Base-by-base conservation (phyloP, 441 rosid species). In the Manihot esculenta region DNA sequence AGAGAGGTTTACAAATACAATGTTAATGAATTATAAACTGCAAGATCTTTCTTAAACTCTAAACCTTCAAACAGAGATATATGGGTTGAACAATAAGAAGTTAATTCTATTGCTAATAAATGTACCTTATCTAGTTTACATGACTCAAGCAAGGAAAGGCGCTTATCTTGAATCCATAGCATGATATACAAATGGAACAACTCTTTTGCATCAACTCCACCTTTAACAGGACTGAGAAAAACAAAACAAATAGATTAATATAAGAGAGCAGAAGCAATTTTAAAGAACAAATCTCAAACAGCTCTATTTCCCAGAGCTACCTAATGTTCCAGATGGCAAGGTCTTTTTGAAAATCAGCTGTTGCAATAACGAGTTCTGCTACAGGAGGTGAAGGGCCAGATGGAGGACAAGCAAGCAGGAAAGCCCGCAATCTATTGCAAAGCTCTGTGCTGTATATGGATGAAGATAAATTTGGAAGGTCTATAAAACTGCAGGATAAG, bases 161-260 rank as follows among this genome's bases (percentile, higher is more conserved):
- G 99, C 76, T 81, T 90, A 74, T 95, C 99, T 86, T 94, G 94
- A 86, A 94, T 94, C 99, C 99, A 94, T 24, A 92, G 77, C 92
- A 92, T 87, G 74, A 94, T 90, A 81, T 94, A 94, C 69, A 92
- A 74, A 84, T 94, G 93, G 82, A 94, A 94, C 71, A 94, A 81
- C 67, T 94, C 97, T 78, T 88, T 90, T 41, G 98, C 99, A 84
- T 94, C 94, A 47, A 94, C 93, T 57, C 99, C 99, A 59, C 96
- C 99, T 84, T 90, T 93, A 75, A 89, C 78, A 71, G 92, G 84
- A 81, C 99, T 94, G 86, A 24, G 60, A 78, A 62, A 78, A 57
- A 68, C 15, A 24, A 50, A 70, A 55, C 38, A 50, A 63, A 55
- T 10, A 56, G 42, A 53, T 8, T 10, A 70, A 38, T 81, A 42